These are phyloP conservation scores for Picea engelmannii DNA, from an alignment of 83 land plant species.

Conservation along the genomic window DNA sequence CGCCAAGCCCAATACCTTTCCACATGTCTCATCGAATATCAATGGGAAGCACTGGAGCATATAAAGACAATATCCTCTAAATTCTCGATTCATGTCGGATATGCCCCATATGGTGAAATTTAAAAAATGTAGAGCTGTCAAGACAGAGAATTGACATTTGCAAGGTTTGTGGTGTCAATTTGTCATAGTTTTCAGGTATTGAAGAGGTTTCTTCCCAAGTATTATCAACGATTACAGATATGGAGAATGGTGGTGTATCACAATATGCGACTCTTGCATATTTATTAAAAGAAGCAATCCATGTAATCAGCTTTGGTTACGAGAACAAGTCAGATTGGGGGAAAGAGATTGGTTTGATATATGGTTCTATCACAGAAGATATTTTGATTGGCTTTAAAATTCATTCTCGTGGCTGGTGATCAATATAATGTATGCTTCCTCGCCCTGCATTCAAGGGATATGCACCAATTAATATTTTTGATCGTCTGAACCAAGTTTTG, in stretches of 20 bases:
- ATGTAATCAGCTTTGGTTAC: conserved; percentile 48
- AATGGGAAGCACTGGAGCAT: too few relatives aligned
- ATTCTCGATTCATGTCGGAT: too few relatives aligned
- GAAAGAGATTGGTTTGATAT: conserved; percentile 68
- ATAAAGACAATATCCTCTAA: too few relatives aligned
- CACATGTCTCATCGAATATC: too few relatives aligned
- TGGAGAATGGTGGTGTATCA: conserved; percentile 38
- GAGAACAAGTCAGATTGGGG: conserved; percentile 49
- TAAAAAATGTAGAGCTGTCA: too few relatives aligned
- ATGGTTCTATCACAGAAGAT: conserved; percentile 86
- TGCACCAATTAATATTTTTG: conserved; percentile 83
- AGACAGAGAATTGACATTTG: too few relatives aligned
- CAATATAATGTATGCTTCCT: conserved; percentile 81
- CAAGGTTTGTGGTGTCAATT: too few relatives aligned
- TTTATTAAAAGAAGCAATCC: conserved; percentile 44
- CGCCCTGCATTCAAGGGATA: conserved; percentile 87
- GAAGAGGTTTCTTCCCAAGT: too few relatives aligned
- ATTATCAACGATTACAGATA: not conserved
- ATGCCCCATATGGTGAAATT: too few relatives aligned
- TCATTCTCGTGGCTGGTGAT: conserved; percentile 86
- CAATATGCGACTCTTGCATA: conserved; percentile 22
- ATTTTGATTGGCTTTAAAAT: conserved; percentile 85
- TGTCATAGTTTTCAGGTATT: too few relatives aligned
- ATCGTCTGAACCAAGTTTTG: conserved; percentile 80
- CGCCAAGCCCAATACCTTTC: too few relatives aligned